Percentiles rank a stretch among this genome's conserved stretches.
phyloP scores from a whole-genome alignment of 306 rosid species.

The Malus sylvestris region DNA sequence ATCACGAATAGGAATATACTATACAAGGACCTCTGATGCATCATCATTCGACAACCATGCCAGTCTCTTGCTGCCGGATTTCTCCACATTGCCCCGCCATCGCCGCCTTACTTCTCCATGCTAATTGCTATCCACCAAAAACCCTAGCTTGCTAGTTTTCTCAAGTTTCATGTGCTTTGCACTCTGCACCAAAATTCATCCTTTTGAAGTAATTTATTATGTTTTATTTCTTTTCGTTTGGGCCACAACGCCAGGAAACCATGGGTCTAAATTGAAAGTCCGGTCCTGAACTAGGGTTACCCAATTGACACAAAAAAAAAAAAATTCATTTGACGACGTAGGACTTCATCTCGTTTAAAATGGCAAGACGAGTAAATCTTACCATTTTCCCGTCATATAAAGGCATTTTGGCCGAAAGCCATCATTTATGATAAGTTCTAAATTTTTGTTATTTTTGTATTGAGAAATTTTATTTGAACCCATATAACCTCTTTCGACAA shows the following conservation, averaged over 20 bases:
- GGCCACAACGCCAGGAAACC: background rate
- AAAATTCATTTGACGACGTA: background rate
- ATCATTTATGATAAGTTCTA: background rate
- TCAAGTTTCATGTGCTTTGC: too few species aligned
- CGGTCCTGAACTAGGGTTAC: background rate
- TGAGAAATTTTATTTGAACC: too few species aligned
- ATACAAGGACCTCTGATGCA: background rate
- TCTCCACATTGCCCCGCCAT: background rate
- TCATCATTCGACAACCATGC: background rate
- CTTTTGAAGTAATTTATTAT: background rate
- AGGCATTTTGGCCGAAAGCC: background rate
- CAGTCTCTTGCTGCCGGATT: background rate
- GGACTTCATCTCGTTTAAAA: too few species aligned
- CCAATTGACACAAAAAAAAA: background rate
- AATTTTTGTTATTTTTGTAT: too few species aligned
- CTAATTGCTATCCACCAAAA: too few species aligned
- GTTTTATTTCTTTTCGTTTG: background rate
- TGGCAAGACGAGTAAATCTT: background rate
- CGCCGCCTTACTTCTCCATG: background rate
- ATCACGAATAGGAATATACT: too few species aligned
- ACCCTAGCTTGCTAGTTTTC: too few species aligned
- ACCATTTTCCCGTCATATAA: too few species aligned
- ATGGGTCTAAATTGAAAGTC: background rate
- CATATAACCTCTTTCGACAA: fast-evolving
- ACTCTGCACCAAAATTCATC: background rate